Percentiles rank a stretch among this genome's conserved stretches.
Conservation (phyloP, 768 basidiomycete species). For the Calocera cornea region DNA sequence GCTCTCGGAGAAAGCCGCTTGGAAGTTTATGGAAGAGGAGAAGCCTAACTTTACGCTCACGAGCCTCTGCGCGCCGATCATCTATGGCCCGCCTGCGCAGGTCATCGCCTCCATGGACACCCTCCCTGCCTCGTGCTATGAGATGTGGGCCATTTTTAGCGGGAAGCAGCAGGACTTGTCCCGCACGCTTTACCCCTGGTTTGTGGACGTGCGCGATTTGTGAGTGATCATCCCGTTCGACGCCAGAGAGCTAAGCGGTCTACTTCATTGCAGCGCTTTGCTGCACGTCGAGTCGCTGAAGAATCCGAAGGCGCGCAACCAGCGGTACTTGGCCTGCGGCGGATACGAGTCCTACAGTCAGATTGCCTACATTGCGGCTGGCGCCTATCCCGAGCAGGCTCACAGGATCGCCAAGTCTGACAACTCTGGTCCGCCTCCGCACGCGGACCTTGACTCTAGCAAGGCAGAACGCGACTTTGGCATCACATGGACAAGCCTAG, state of each 20-base stretch:
- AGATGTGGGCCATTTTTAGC: slow-evolving; percentile 8
- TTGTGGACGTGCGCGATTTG: background rate
- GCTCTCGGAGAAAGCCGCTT: slow-evolving; percentile 15
- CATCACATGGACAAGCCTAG: background rate
- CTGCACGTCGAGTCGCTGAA: background rate
- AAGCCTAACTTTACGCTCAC: slow-evolving; percentile 14
- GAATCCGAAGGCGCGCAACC: background rate
- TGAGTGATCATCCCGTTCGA: background rate
- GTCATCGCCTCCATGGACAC: slow-evolving; percentile 2
- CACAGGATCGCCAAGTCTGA: background rate
- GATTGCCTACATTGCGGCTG: background rate
- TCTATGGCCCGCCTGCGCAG: slow-evolving; percentile 11
- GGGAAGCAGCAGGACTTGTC: slow-evolving; percentile 6
- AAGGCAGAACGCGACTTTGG: background rate
- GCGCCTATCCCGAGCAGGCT: background rate
- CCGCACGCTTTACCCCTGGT: background rate
- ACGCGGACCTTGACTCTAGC: background rate
- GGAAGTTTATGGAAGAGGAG: slow-evolving; percentile 13
- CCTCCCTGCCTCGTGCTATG: slow-evolving; percentile 8
- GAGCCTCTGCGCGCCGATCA: slow-evolving; percentile 9
- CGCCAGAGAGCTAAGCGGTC: background rate
- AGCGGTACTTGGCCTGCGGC: background rate
- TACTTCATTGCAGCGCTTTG: background rate
- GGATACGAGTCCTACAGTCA: background rate
- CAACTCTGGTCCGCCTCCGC: background rate